phyloP scores from a whole-genome alignment of 2,329 filamentous ascomycete genomes.

The Botrytis pseudocinerea region DNA sequence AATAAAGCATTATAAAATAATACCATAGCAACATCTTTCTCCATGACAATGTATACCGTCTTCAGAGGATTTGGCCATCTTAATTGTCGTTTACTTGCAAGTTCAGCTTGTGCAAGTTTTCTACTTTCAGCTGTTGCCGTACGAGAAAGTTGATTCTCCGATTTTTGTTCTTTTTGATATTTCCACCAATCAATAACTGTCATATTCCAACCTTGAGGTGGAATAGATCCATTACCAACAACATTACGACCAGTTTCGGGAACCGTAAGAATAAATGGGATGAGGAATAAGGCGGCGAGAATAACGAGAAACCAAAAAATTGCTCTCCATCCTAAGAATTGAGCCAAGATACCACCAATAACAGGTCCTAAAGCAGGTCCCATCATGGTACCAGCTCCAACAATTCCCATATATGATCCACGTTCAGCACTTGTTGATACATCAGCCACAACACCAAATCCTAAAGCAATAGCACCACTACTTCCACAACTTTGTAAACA shows the following conservation, averaged over 20 bases:
- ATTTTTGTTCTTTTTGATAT: constrained; percentile 34
- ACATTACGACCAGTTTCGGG: constrained; percentile 42
- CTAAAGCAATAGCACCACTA: constrained; percentile 64
- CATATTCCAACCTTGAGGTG: constrained; percentile 58
- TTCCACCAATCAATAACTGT: constrained; percentile 52
- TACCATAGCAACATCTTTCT: constrained; percentile 59
- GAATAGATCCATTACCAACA: constrained; percentile 50
- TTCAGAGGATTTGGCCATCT: constrained; percentile 59
- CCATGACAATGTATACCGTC: constrained; percentile 53
- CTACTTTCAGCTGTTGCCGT: constrained; percentile 41
- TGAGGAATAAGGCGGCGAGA: constrained; percentile 43
- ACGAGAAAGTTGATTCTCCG: constrained; percentile 33
- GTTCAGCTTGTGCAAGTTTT: constrained; percentile 41
- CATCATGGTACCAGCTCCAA: constrained; percentile 55
- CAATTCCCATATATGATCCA: constrained; percentile 70
- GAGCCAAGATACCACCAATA: constrained; percentile 50
- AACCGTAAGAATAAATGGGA: constrained; percentile 41
- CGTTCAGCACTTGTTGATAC: constrained; percentile 67
- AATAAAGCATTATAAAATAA: constrained; percentile 54
- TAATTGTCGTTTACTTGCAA: constrained; percentile 46
- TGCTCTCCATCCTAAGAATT: constrained; percentile 51
- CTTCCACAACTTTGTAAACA: constrained; percentile 59
- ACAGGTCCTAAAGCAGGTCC: constrained; percentile 52
- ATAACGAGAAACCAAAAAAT: constrained; percentile 58
- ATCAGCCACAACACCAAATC: constrained; percentile 71